Evolutionary conservation across 768 basidiomycete species (phyloP).

Genomic region (Trametes meyenii): DNA sequence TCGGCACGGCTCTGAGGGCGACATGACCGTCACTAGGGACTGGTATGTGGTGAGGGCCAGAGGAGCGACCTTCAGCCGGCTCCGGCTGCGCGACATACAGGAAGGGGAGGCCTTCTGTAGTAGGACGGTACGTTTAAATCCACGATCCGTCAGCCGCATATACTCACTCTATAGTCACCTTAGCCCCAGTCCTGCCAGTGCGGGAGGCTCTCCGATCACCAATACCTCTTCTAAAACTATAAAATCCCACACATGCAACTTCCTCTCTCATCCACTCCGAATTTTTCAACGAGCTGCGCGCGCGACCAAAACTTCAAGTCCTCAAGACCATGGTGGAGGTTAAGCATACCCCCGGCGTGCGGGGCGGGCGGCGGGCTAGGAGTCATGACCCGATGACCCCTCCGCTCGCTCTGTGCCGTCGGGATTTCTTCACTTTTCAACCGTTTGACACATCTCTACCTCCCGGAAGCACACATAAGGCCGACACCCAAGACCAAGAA

Average conservation of each 20-base stretch:
- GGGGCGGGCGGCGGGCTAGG: neutral
- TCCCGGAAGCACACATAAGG: too few relatives aligned
- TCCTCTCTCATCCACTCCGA: neutral
- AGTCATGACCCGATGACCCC: slow-evolving; percentile 4
- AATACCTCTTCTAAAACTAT: slow-evolving; percentile 7
- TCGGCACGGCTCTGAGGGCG: neutral
- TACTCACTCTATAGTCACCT: neutral
- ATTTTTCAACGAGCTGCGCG: slow-evolving; percentile 11
- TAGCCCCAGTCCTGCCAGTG: neutral
- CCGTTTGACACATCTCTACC: too few relatives aligned
- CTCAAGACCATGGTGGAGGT: neutral
- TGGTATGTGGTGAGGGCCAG: slow-evolving; percentile 5
- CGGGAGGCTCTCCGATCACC: neutral
- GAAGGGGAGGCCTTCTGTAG: neutral
- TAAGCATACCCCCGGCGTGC: neutral
- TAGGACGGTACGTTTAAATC: neutral
- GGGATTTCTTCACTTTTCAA: neutral
- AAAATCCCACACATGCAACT: too few relatives aligned
- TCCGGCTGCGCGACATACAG: neutral
- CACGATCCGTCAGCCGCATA: slow-evolving; percentile 2
- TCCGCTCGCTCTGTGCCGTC: neutral
- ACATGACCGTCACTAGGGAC: neutral
- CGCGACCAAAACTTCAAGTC: neutral
- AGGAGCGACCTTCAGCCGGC: slow-evolving; percentile 4
- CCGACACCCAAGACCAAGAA: too few relatives aligned